Evolutionary conservation across 805 yeast genomes (phyloP), one percentile per base, ranked within the genome.

Genomic region (Debaryomyces tyrocola): DNA sequence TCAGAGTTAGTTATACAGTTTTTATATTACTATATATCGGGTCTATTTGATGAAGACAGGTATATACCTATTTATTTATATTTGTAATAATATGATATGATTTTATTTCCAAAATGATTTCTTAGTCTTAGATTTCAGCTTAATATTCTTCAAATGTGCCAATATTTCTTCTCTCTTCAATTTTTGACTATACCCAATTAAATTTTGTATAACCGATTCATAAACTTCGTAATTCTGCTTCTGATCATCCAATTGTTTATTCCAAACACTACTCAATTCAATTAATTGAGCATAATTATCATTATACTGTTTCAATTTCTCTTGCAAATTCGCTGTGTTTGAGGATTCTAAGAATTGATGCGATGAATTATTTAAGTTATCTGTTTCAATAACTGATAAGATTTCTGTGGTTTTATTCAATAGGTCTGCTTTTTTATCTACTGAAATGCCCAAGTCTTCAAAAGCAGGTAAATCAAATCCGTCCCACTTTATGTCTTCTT

Each of bases 171-270:
- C 70, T 42, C 92, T 73, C 55, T 87, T 78, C 42, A 86, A 56
- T 56, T 88, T 80, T 63, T 94, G 97, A 6, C 96, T 87, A 61
- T 91, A 90, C 6, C 96, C 97, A 12, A 91, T 87, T 55, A 91
- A 69, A 56, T 89, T 90, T 59, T 90, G 96, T 36, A 94, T 90
- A 54, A 94, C 96, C 2, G 85, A 77, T 55, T 92, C 96, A 60
- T 85, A 90, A 12, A 91, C 80, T 29, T 78, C 79, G 56, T 87
- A 86, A 62, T 90, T 95, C 37, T 74, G 77, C 46, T 70, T 70
- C 15, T 84, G 66, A 7, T 75, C 81, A 31, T 63, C 60, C 40
- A 77, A 70, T 48, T 77, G 70, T 49, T 76, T 63, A 41, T 73
- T 72, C 86, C 91, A 84, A 9, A 78, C 68, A 43, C 72, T 62